phyloP scores from a whole-genome alignment of 371 early-diverging fungal species.

The Rhizopus sp. region DNA sequence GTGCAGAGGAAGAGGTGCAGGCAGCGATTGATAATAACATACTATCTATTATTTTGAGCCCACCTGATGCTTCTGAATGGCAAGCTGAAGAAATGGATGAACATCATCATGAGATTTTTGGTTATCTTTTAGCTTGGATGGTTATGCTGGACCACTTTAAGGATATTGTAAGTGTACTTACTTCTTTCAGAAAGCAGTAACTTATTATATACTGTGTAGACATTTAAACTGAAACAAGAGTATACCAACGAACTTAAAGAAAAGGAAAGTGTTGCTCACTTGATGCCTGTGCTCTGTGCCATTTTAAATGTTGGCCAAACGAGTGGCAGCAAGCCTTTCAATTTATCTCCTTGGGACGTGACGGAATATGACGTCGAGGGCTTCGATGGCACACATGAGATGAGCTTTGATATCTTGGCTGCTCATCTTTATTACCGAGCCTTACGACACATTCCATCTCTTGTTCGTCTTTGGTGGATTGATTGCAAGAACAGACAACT shows the following conservation, averaged over 20 bases:
- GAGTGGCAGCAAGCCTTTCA: slow-evolving; percentile 53
- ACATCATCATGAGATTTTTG: slow-evolving; percentile 46
- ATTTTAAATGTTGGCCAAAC: slow-evolving; percentile 65
- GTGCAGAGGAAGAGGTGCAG: slow-evolving; percentile 27
- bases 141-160: slow-evolving; percentile 75
- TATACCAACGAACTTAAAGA: slow-evolving; percentile 67
- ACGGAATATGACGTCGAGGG: slow-evolving; percentile 65
- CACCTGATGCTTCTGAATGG: slow-evolving; percentile 30
- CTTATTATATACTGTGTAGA: slow-evolving; percentile 44
- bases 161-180: slow-evolving; percentile 66
- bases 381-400: slow-evolving; percentile 55
- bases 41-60: slow-evolving; percentile 22
- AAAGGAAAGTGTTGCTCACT: slow-evolving; percentile 45
- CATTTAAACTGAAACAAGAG: slow-evolving; percentile 71
- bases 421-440: slow-evolving; percentile 75
- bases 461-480: slow-evolving; percentile 79
- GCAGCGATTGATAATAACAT: slow-evolving; percentile 24
- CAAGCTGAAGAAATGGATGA: slow-evolving; percentile 14
- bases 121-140: slow-evolving; percentile 76
- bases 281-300: slow-evolving; percentile 66
- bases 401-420: slow-evolving; percentile 67
- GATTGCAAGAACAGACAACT: slow-evolving; percentile 81
- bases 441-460: slow-evolving; percentile 69
- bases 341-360: slow-evolving; percentile 74
- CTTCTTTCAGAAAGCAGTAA: background rate